These are phyloP conservation scores for Oryza coarctata DNA, from an alignment of 176 grass and related monocot species.

Conservation along the genomic window DNA sequence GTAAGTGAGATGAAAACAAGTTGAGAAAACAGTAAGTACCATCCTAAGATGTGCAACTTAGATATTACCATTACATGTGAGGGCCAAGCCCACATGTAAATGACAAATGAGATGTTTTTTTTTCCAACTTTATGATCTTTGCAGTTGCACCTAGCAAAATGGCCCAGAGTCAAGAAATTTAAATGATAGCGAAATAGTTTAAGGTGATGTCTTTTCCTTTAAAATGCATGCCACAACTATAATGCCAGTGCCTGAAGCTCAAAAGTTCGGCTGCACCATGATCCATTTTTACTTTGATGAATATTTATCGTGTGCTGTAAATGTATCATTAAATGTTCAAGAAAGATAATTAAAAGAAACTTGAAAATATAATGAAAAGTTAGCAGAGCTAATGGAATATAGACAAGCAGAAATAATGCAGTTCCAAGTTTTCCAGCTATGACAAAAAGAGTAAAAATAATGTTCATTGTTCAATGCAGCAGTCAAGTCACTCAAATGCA, in stretches of 20 bases:
- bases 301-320: not conserved
- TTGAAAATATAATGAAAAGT: not conserved
- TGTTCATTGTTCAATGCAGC: not conserved
- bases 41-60: too few species aligned
- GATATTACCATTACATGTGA: too few species aligned
- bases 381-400: not conserved
- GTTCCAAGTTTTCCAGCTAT: not conserved
- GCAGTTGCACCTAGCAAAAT: too few species aligned
- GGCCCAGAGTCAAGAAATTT: too few species aligned
- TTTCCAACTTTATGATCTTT: too few species aligned
- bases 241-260: not conserved
- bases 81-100: too few species aligned
- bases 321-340: not conserved
- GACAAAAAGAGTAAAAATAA: not conserved
- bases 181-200: too few species aligned
- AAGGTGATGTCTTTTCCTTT: too few species aligned
- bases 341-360: not conserved
- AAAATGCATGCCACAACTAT: not conserved
- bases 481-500: not conserved
- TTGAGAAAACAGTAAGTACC: too few species aligned
- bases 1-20: too few species aligned
- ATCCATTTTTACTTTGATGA: not conserved
- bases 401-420: not conserved
- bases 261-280: not conserved
- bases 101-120: too few species aligned